A percentile compares a stretch with the other conserved stretches of the same genome.
Conservation (phyloP, 352 stramenopile species). For the Lagenidium giganteum region DNA sequence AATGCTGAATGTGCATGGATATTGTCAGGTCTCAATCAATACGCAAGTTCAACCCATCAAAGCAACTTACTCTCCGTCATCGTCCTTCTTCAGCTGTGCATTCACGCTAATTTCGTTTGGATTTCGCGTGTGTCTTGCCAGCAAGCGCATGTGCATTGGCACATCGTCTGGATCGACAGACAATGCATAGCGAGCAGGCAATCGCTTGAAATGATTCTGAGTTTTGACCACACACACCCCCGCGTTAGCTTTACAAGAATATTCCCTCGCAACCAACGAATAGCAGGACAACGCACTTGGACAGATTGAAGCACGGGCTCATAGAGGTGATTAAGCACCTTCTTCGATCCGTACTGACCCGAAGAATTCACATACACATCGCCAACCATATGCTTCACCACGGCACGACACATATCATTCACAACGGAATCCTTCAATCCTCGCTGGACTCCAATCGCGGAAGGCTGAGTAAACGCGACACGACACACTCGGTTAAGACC, state of each 20-base stretch:
- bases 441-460: slow-evolving; percentile 71
- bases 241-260: no score
- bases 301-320: slow-evolving; percentile 81
- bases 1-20: no score
- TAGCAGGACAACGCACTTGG: no score
- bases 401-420: slow-evolving; percentile 84
- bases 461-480: no score
- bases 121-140: slow-evolving; percentile 76
- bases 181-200: slow-evolving; percentile 79
- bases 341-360: slow-evolving; percentile 55
- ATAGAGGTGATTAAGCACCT: slow-evolving; percentile 84
- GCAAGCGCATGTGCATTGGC: slow-evolving; percentile 81
- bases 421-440: slow-evolving; percentile 83
- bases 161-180: slow-evolving; percentile 85
- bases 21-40: slow-evolving; percentile 14
- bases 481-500: no score
- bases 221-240: neutral
- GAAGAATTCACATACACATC: slow-evolving; percentile 80
- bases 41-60: neutral
- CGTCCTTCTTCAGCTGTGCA: slow-evolving; percentile 80
- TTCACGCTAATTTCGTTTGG: slow-evolving; percentile 81
- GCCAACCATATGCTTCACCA: slow-evolving; percentile 87
- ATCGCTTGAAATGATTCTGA: slow-evolving; percentile 66
- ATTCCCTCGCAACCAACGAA: no score
- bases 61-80: slow-evolving; percentile 73